A percentile compares a stretch with the other conserved stretches of the same genome.
Conservation (phyloP, 306 rosid species). For the Purshia tridentata region DNA sequence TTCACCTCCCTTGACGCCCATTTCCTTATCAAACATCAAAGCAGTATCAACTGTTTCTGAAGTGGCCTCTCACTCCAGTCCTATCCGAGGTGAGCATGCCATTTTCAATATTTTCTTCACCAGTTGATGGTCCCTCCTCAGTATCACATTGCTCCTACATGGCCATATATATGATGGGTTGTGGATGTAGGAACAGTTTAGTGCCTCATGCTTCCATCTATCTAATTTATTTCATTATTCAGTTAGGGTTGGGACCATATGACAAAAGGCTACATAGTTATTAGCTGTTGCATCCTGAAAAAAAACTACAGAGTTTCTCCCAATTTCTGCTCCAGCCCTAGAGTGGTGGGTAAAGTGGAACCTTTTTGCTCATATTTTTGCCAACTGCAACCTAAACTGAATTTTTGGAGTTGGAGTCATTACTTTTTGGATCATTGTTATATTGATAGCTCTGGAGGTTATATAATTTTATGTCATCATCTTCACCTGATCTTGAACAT, state of each 20-base stretch:
- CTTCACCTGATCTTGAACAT: slow-evolving; percentile 33
- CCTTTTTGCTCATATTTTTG: background rate
- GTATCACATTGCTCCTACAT: background rate
- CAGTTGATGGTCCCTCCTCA: slow-evolving; percentile 6
- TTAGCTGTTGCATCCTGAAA: background rate
- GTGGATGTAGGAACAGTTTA: background rate
- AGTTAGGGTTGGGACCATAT: background rate
- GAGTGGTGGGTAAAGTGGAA: background rate
- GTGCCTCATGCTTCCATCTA: background rate
- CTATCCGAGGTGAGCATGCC: slow-evolving; percentile 56
- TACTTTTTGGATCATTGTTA: background rate
- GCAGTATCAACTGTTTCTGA: slow-evolving; percentile 44
- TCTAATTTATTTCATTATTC: background rate
- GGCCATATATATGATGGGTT: background rate
- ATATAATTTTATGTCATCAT: background rate
- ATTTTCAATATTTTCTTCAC: slow-evolving; percentile 16
- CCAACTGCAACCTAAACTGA: background rate
- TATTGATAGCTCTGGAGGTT: background rate
- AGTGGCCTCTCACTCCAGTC: slow-evolving; percentile 54
- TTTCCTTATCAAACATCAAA: slow-evolving; percentile 42
- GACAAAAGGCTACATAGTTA: background rate
- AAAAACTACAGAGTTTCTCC: no score
- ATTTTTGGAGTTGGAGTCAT: background rate
- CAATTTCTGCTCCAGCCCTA: background rate
- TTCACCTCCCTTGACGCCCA: slow-evolving; percentile 76